Percentiles rank a stretch among this genome's conserved stretches.
Evolutionary conservation across 1,139 yeast species (phyloP).

Genomic region (Yamadazyma blattariae): DNA sequence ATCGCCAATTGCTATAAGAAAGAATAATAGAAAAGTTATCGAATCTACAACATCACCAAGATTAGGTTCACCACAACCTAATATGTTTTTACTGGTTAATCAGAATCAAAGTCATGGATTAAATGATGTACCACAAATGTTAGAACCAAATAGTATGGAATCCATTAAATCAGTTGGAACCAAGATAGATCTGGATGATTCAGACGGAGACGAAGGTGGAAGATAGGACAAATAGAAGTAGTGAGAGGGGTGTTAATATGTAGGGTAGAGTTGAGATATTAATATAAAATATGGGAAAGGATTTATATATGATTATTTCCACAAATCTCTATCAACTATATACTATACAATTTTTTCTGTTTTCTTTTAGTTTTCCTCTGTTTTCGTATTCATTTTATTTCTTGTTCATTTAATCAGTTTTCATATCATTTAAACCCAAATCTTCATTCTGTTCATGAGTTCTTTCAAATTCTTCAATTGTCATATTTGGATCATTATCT

Average conservation of each 20-base stretch:
- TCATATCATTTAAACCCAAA: constrained; percentile 85
- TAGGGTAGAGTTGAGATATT: too few relatives aligned
- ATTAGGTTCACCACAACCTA: constrained; percentile 19
- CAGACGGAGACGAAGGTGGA: too few relatives aligned
- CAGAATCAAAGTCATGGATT: too few relatives aligned
- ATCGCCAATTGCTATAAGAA: constrained; percentile 24
- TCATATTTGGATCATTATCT: constrained; percentile 95
- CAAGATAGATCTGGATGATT: too few relatives aligned
- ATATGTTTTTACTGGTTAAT: constrained; percentile 15
- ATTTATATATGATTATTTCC: too few relatives aligned
- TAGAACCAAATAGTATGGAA: constrained; percentile 4
- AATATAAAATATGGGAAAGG: too few relatives aligned
- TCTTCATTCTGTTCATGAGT: constrained; percentile 86
- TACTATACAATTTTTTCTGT: too few relatives aligned
- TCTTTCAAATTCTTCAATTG: constrained; percentile 84
- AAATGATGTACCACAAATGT: not conserved
- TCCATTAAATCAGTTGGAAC: constrained; percentile 5
- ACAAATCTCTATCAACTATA: too few relatives aligned
- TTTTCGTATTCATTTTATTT: too few relatives aligned
- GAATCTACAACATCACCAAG: too few relatives aligned
- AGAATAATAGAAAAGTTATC: constrained; percentile 6
- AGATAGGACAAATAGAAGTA: too few relatives aligned
- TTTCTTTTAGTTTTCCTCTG: too few relatives aligned
- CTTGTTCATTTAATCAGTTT: constrained; percentile 32
- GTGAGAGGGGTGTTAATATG: constrained; percentile 25